Conservation (phyloP, 345 rosid genomes). For the Hypericum androsaemum region DNA sequence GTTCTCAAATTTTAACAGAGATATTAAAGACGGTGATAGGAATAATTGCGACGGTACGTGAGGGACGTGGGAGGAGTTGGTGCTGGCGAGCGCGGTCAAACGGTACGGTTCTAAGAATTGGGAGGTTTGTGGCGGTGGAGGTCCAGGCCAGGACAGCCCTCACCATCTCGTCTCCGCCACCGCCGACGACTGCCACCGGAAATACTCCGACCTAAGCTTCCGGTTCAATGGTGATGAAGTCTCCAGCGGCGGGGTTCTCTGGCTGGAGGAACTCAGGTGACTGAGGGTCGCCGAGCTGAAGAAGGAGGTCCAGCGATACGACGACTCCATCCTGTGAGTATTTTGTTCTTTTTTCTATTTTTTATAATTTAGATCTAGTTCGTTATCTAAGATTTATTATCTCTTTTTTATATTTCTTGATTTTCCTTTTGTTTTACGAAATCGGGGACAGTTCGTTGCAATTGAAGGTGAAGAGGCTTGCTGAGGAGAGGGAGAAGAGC, state of each 20-base stretch:
- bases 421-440: too few relatives aligned
- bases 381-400: too few relatives aligned
- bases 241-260: constrained; percentile 24
- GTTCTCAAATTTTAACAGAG: too few relatives aligned
- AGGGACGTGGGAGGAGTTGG: constrained; percentile 86
- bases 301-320: constrained; percentile 65
- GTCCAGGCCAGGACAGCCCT: constrained; percentile 45
- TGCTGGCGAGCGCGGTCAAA: constrained; percentile 73
- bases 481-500: constrained; percentile 44
- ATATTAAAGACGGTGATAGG: too few relatives aligned
- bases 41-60: too few relatives aligned
- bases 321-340: constrained; percentile 53
- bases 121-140: constrained; percentile 72
- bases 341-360: neutral
- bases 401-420: too few relatives aligned
- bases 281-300: too few relatives aligned
- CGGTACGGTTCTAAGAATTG: constrained; percentile 67
- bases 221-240: constrained; percentile 26
- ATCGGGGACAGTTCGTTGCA: too few relatives aligned
- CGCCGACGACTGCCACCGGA: constrained; percentile 39
- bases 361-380: too few relatives aligned
- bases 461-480: constrained; percentile 56
- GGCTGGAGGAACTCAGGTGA: constrained; percentile 59
- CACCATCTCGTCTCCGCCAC: constrained; percentile 36
- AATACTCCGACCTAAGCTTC: constrained; percentile 57